Conservation (phyloP, 257 asterid species). For the Apocynum venetum region DNA sequence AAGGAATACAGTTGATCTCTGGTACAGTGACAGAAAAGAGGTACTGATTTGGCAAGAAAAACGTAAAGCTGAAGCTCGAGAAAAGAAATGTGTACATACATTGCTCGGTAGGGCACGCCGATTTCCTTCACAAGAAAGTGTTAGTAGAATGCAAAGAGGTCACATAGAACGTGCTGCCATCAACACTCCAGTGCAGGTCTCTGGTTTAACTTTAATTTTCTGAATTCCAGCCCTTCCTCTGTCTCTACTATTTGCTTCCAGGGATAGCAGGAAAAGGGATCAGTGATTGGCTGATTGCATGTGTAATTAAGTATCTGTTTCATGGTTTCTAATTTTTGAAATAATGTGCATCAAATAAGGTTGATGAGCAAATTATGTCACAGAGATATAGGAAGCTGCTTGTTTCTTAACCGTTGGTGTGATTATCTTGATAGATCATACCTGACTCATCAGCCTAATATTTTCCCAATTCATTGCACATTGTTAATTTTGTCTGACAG, state of each 20-base stretch:
- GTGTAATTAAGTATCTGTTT: neutral
- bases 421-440: neutral
- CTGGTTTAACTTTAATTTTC: constrained; percentile 10
- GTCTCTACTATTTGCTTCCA: neutral
- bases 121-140: constrained; percentile 66
- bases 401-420: neutral
- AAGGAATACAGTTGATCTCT: constrained; percentile 77
- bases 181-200: constrained; percentile 96
- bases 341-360: neutral
- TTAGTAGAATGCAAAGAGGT: constrained; percentile 49
- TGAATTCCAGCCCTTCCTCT: neutral
- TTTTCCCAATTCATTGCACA: neutral
- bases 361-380: neutral
- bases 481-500: neutral
- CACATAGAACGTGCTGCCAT: constrained; percentile 98
- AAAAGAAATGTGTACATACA: constrained; percentile 49
- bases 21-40: constrained; percentile 95
- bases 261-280: neutral
- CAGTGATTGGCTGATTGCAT: neutral
- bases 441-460: neutral
- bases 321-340: neutral
- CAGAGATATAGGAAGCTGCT: neutral
- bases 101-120: constrained; percentile 86
- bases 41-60: constrained; percentile 78
- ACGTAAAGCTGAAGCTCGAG: constrained; percentile 69